Percentiles rank a stretch among this genome's conserved stretches.
These are phyloP conservation scores for Knufia fluminis DNA, from an alignment of 2,329 filamentous ascomycete genomes.

Conservation along the genomic window DNA sequence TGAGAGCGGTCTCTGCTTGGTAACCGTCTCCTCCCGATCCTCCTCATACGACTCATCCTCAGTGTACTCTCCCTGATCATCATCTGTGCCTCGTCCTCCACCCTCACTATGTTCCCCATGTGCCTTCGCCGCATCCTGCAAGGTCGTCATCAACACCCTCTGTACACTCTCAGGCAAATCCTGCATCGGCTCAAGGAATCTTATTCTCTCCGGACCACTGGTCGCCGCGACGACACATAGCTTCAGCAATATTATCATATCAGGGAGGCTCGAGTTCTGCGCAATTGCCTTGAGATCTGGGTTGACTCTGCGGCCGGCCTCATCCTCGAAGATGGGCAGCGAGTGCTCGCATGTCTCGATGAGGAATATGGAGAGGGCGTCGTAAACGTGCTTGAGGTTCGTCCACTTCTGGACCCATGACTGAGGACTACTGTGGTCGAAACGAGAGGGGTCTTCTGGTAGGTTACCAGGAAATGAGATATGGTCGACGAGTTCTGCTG, in stretches of 20 bases:
- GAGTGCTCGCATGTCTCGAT: conserved; percentile 36
- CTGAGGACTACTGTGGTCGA: conserved; percentile 26
- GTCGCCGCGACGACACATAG: conserved; percentile 56
- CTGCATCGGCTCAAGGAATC: conserved; percentile 44
- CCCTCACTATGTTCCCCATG: conserved; percentile 26
- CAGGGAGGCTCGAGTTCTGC: conserved; percentile 34
- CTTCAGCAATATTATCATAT: conserved; percentile 49
- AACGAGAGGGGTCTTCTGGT: conserved; percentile 33
- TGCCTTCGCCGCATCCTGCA: conserved; percentile 35
- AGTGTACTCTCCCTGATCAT: conserved; percentile 24
- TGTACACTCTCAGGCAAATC: conserved; percentile 35
- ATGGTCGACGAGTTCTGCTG: conserved; percentile 38
- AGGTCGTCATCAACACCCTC: conserved; percentile 38
- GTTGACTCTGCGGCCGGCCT: conserved; percentile 26
- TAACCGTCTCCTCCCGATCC: not conserved
- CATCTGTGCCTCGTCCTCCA: conserved; percentile 29
- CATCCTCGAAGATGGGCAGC: conserved; percentile 27
- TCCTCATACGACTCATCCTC: conserved; percentile 27
- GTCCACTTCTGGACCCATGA: conserved; percentile 39
- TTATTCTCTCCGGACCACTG: conserved; percentile 47
- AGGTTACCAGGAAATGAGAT: conserved; percentile 40
- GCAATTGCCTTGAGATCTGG: conserved; percentile 41
- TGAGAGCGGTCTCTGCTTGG: not conserved
- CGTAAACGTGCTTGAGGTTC: conserved; percentile 41
- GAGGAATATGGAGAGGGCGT: conserved; percentile 37